Evolutionary conservation across 805 yeast species (phyloP), one percentile per base, ranked within the genome.

Genomic region (Pichia nanzhaoensis): DNA sequence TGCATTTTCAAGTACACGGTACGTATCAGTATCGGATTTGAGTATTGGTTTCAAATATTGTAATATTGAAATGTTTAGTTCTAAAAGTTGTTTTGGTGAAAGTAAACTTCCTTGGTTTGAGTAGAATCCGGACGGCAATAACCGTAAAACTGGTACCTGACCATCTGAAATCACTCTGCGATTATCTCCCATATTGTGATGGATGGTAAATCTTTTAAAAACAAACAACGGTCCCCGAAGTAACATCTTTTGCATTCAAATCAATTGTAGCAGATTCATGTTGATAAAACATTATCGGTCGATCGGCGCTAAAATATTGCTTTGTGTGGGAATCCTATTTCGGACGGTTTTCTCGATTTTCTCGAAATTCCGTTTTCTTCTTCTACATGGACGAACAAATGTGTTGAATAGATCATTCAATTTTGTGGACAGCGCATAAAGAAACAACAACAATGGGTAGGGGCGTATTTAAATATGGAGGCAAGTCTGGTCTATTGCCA

Each of bases 401-500:
- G 28, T 10, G 33, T 13, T 31, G 33, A n/a, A 31, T 6, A 36
- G 17, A 10, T 20, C 17, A 13, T 7, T 21, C 13, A 16, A 20
- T 20, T 8, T 17, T 35, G 18, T 5, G 21, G 21, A n/a, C n/a
- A 16, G 19, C 4, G 28, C 6, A 19, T 17, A 35, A 5, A 35
- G 21, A 35, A 13, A 30, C 5, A 30, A 6, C 6, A 30, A 14
- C 16, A 3, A 73, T 76, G 74, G 73, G 78, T 42, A 76, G 74
- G 53, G 70, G 77, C 43, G 67, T 70, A 21, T 56, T 74, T 39
- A 75, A 69, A 54, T 69, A 65, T 57, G 79, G 80, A 27, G 79
- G 79, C 14, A 83, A 84, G 64, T 82, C 91, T 40, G 97, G 97
- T 60, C 71, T 86, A 41, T 71, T 90, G 52, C 97, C 97, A 39